A percentile compares a stretch with the other conserved stretches of the same genome.
phyloP scores from a whole-genome alignment of 495 filamentous ascomycete species.

The Poronia punctata region DNA sequence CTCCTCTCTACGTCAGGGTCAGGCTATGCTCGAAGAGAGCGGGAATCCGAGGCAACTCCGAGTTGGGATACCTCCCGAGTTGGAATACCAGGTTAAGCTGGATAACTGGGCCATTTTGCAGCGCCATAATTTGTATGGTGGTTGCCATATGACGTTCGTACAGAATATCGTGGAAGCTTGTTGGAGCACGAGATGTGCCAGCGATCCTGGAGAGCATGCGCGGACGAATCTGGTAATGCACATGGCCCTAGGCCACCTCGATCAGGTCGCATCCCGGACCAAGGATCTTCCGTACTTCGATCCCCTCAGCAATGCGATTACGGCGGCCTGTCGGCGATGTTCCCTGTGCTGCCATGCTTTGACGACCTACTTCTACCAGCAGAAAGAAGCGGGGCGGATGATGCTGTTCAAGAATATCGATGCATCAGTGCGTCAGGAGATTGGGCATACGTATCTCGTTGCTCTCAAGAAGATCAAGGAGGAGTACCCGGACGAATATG shows the following conservation, averaged over 20 bases:
- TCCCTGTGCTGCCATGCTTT: constrained; percentile 48
- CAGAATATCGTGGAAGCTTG: constrained; percentile 45
- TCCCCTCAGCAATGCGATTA: constrained; percentile 46
- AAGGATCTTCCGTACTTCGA: constrained; percentile 64
- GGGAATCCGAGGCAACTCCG: constrained; percentile 43
- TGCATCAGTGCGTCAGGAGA: constrained; percentile 51
- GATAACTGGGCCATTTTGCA: constrained; percentile 70
- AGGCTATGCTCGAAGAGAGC: constrained; percentile 28
- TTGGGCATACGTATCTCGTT: constrained; percentile 47
- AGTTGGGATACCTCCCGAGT: constrained; percentile 45
- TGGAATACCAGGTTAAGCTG: constrained; percentile 55
- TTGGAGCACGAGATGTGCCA: constrained; percentile 40
- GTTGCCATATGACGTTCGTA: constrained; percentile 62
- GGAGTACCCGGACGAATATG: constrained; percentile 36
- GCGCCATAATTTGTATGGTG: constrained; percentile 76
- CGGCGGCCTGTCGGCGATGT: constrained; percentile 47
- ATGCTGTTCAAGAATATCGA: constrained; percentile 61
- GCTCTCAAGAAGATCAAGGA: constrained; percentile 48
- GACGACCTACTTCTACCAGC: constrained; percentile 56
- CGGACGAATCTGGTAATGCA: constrained; percentile 55
- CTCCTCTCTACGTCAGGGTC: constrained; percentile 50
- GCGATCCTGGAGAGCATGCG: constrained; percentile 38
- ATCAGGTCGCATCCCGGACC: constrained; percentile 67
- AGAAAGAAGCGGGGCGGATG: constrained; percentile 53
- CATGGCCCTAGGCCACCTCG: constrained; percentile 67